These are phyloP conservation scores for Talaromyces sp. DNA, from an alignment of 2,329 filamentous ascomycete genomes.

Conservation along the genomic window DNA sequence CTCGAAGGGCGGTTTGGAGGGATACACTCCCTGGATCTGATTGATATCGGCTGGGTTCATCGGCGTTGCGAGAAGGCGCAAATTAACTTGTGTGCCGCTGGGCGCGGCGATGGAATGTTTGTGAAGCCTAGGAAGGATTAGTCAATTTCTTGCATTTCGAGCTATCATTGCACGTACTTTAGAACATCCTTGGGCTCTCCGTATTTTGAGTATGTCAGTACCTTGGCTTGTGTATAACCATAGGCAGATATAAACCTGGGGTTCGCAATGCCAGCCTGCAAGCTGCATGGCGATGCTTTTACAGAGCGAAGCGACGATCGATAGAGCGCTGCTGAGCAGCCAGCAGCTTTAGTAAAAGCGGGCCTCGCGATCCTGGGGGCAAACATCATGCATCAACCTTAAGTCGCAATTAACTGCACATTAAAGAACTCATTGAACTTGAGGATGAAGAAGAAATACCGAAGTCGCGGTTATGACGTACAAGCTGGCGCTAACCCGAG, in stretches of 20 bases:
- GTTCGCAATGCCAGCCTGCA: conserved; percentile 13
- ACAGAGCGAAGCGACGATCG: conserved; percentile 11
- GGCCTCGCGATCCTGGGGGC: not conserved
- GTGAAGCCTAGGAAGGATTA: conserved; percentile 31
- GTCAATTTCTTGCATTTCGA: not conserved
- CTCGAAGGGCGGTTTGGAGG: conserved; percentile 72
- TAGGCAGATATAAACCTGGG: conserved; percentile 41
- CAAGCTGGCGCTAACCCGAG: not conserved
- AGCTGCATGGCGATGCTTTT: conserved; percentile 9
- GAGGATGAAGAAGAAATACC: not conserved
- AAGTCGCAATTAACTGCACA: not conserved
- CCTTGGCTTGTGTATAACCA: conserved; percentile 46
- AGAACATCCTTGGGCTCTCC: conserved; percentile 46
- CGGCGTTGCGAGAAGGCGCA: conserved; percentile 83
- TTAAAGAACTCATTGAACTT: not conserved
- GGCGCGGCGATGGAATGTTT: conserved; percentile 45
- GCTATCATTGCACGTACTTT: conserved; percentile 22
- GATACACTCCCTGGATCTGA: conserved; percentile 95
- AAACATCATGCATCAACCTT: conserved; percentile 3
- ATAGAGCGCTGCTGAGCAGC: conserved; percentile 1
- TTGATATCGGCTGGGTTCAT: conserved; percentile 98
- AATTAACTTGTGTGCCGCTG: conserved; percentile 60
- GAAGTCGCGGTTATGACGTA: not conserved
- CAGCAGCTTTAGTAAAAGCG: not conserved
- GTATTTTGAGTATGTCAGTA: conserved; percentile 43